Conservation (phyloP, 371 early-diverging fungal genomes). For the Mortierella sp. region DNA sequence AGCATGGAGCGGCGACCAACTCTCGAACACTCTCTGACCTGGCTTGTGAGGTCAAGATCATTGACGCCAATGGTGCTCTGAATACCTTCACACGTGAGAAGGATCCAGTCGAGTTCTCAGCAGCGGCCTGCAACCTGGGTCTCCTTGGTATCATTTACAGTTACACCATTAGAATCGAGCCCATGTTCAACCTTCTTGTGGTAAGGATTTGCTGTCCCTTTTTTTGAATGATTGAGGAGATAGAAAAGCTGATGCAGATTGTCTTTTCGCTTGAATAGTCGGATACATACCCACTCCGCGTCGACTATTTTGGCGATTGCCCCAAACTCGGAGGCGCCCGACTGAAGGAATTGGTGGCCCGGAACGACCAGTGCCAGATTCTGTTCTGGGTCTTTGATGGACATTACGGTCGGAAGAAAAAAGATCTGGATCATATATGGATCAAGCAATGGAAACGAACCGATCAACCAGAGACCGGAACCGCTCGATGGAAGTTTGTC, state of each 20-base stretch:
- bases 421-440: neutral
- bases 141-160: slow-evolving; percentile 52
- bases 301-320: no score
- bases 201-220: slow-evolving; percentile 1
- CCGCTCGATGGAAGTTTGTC: neutral
- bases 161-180: slow-evolving; percentile 42
- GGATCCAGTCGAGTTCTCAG: slow-evolving; percentile 49
- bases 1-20: slow-evolving; percentile 48
- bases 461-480: neutral
- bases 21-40: slow-evolving; percentile 37
- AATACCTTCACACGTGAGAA: slow-evolving; percentile 37
- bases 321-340: no score
- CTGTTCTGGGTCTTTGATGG: no score
- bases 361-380: no score
- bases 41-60: slow-evolving; percentile 35
- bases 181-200: slow-evolving; percentile 50
- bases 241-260: no score
- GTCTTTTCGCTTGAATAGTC: no score
- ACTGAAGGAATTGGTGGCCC: no score
- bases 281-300: no score
- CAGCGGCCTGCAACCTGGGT: slow-evolving; percentile 52
- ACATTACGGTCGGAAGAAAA: no score
- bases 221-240: no score
- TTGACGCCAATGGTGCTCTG: slow-evolving; percentile 36
- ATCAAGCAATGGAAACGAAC: neutral